These are phyloP conservation scores for Leccinum subgranulosum DNA, from an alignment of 768 basidiomycete genomes.

Conservation along the genomic window DNA sequence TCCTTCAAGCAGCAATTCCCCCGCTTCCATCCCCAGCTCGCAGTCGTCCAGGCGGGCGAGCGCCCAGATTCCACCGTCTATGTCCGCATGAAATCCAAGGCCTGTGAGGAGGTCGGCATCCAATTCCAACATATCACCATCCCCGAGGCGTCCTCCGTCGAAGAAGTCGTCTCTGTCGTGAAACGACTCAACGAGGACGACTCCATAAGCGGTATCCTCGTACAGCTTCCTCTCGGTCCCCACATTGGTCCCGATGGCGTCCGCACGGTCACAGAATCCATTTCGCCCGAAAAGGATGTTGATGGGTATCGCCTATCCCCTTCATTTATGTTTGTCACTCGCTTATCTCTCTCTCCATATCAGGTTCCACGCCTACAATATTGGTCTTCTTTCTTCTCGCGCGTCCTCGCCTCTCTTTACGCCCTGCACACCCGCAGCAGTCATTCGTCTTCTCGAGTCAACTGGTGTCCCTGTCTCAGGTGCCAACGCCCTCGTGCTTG, in stretches of 20 bases:
- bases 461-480: slow-evolving; percentile 79
- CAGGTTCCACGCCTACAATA: slow-evolving; percentile 98
- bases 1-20: slow-evolving; percentile 64
- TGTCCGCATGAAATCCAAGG: slow-evolving; percentile 97
- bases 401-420: slow-evolving; percentile 86
- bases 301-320: slow-evolving; percentile 66
- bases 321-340: neutral
- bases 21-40: slow-evolving; percentile 88
- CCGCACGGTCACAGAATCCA: slow-evolving; percentile 89
- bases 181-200: slow-evolving; percentile 82
- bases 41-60: slow-evolving; percentile 91
- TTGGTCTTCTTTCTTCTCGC: slow-evolving; percentile 90
- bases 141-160: slow-evolving; percentile 64
- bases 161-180: slow-evolving; percentile 75
- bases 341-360: slow-evolving; percentile 3
- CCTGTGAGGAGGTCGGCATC: slow-evolving; percentile 92
- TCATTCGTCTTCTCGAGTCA: slow-evolving; percentile 85
- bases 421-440: slow-evolving; percentile 94
- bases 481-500: slow-evolving; percentile 85
- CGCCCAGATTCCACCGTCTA: slow-evolving; percentile 90
- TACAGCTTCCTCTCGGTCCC: slow-evolving; percentile 89
- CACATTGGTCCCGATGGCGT: slow-evolving; percentile 82
- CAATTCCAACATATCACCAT: slow-evolving; percentile 76
- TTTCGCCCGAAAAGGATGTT: slow-evolving; percentile 93
- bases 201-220: slow-evolving; percentile 81